Base-by-base conservation (phyloP, 371 early-diverging fungal species). In the Parasitella parasitica region DNA sequence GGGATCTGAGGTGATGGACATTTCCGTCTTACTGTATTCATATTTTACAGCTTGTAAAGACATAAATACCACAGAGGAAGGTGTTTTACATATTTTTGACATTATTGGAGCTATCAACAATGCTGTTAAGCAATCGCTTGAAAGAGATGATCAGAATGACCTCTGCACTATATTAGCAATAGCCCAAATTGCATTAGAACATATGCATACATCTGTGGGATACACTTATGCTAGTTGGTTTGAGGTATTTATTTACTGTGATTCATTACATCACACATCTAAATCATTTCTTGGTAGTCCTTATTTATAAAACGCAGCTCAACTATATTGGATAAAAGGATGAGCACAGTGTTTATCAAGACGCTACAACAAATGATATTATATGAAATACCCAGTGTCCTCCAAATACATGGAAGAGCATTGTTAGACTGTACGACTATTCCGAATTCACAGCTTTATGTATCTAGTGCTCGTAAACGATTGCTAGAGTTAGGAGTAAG, bases 401-500 rank as follows among this genome's bases (percentile, higher is more conserved):
- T 72, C 13, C 72, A 72, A 53, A 62, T 69, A 18, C 61, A 57
- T 2, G 67, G 52, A 11, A 63, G 57, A 34, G 60, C 51, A 16
- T 16, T 59, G 12, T 20, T 38, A 7, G 9, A 56, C 9, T 34
- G 37, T 22, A 36, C 34, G 8, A 53, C 22, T 13, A 39, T 50
- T 11, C 18, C 18, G 3, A 35, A 50, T 28, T 36, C 55, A n/a
- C 46, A 26, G 27, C 7, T 9, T 11, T 66, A 60, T 51, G 43
- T 56, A 24, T 36, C 59, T 2, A 24, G 30, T 15, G 63, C 50
- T 5, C 55, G 57, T 50, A 52, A 58, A 36, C 30, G 72, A 15
- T 18, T 72, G 18, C 28, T 72, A n/a, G 66, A 69, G 26, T 37
- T 72, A 16, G 72, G 69, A n/a, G 71, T 69, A 69, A 51, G 52